Conservation (phyloP, 1,284 basidiomycete genomes). For the Moesziomyces aphidis region DNA sequence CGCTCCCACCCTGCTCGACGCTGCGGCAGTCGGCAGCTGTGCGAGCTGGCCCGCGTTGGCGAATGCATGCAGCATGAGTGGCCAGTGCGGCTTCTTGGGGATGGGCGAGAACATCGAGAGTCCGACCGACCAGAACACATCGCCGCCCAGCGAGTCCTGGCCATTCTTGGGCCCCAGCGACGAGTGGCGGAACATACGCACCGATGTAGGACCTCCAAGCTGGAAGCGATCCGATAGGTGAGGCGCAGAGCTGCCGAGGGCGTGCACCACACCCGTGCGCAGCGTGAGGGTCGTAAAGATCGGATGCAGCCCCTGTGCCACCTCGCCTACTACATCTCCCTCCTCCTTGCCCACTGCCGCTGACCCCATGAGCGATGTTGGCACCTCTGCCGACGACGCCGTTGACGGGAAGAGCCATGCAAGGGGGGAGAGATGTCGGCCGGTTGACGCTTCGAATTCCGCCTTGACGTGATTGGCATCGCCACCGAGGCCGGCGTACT, state of each 20-base stretch:
- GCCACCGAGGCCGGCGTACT: slow-evolving; percentile 61
- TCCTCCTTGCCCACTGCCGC: background rate
- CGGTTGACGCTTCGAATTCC: slow-evolving; percentile 44
- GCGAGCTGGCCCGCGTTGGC: slow-evolving; percentile 88
- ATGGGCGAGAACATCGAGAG: slow-evolving; percentile 83
- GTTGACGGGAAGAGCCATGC: slow-evolving; percentile 11
- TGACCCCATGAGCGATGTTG: background rate
- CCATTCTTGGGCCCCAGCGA: slow-evolving; percentile 85
- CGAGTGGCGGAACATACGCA: slow-evolving; percentile 87
- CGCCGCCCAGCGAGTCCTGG: slow-evolving; percentile 84
- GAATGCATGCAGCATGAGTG: slow-evolving; percentile 86
- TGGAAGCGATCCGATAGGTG: slow-evolving; percentile 89
- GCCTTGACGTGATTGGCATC: slow-evolving; percentile 57
- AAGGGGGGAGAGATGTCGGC: slow-evolving; percentile 23
- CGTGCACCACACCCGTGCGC: slow-evolving; percentile 46
- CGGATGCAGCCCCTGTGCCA: slow-evolving; percentile 1
- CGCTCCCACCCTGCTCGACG: background rate
- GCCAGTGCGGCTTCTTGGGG: slow-evolving; percentile 84
- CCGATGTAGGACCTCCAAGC: slow-evolving; percentile 89
- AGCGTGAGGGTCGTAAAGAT: slow-evolving; percentile 31
- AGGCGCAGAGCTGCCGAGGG: slow-evolving; percentile 63
- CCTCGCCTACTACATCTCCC: background rate
- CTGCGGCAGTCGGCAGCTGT: slow-evolving; percentile 66
- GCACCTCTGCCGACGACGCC: background rate
- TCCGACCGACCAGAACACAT: slow-evolving; percentile 86